Conservation (phyloP, 2,329 filamentous ascomycete genomes). For the Fusarium udum region DNA sequence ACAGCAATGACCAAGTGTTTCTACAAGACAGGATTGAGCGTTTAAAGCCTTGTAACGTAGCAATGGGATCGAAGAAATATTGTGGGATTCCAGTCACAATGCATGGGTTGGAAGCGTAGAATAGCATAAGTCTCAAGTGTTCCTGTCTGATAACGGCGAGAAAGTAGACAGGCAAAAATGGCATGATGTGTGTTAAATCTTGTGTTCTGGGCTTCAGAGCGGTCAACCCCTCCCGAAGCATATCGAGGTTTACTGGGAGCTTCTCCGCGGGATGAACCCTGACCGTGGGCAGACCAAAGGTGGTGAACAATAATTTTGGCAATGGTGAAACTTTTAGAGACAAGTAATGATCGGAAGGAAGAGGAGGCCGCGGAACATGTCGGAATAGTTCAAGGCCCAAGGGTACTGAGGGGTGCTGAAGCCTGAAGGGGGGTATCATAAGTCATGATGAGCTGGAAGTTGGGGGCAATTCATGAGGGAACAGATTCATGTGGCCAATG, state of each 20-base stretch:
- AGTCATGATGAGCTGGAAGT: constrained; percentile 12
- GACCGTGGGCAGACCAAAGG: constrained; percentile 37
- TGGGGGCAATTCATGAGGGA: constrained; percentile 15
- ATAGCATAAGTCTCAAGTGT: neutral
- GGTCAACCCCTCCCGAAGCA: neutral
- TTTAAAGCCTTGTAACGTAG: neutral
- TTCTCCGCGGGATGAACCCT: constrained; percentile 13
- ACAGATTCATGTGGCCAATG: constrained; percentile 21
- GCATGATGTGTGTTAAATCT: constrained; percentile 21
- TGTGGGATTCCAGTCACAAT: neutral
- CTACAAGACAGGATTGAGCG: neutral
- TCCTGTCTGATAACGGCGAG: neutral
- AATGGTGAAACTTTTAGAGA: neutral
- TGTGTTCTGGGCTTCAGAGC: constrained; percentile 12
- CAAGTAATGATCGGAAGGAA: constrained; percentile 27
- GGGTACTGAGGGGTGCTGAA: constrained; percentile 16
- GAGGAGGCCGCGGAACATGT: constrained; percentile 26
- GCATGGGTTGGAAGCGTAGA: constrained; percentile 4
- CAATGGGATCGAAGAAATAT: neutral
- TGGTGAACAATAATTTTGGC: constrained; percentile 11
- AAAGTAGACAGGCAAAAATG: constrained; percentile 18
- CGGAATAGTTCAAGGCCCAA: constrained; percentile 18
- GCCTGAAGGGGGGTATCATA: constrained; percentile 6
- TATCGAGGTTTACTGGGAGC: constrained; percentile 4
- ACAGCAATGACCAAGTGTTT: neutral